These are phyloP conservation scores for Nakaseomyces glabratus DNA, from an alignment of 1,139 yeast species.

Conservation along the genomic window DNA sequence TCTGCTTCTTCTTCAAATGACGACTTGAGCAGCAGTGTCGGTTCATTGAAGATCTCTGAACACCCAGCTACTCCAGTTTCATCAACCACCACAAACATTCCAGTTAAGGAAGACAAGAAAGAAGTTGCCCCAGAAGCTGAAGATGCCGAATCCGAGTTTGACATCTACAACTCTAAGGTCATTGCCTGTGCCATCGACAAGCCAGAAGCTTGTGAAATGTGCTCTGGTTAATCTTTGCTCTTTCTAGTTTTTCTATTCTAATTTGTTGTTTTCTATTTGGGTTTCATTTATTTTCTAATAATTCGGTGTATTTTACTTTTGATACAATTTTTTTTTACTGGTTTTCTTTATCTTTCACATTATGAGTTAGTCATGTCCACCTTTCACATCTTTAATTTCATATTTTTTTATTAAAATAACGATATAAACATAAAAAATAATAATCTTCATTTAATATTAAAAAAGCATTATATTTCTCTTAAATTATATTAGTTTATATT, in stretches of 20 bases:
- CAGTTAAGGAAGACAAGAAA: slow-evolving; percentile 10
- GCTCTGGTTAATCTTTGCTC: slow-evolving; percentile 65
- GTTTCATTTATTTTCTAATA: slow-evolving; percentile 7
- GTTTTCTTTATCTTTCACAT: not conserved
- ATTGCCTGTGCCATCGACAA: slow-evolving; percentile 95
- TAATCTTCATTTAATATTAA: too few species aligned
- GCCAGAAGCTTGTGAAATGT: slow-evolving; percentile 97
- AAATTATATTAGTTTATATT: too few species aligned
- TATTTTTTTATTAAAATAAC: too few species aligned
- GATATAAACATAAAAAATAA: too few species aligned
- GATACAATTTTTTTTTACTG: slow-evolving; percentile 2
- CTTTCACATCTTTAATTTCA: not conserved
- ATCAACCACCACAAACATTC: slow-evolving; percentile 2
- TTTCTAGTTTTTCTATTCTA: slow-evolving; percentile 7
- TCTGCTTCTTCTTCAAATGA: slow-evolving; percentile 20
- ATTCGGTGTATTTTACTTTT: slow-evolving; percentile 5
- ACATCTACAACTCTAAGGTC: slow-evolving; percentile 85
- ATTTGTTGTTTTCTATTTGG: slow-evolving; percentile 11
- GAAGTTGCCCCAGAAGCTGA: slow-evolving; percentile 15
- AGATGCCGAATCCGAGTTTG: slow-evolving; percentile 35
- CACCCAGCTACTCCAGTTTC: slow-evolving; percentile 21
- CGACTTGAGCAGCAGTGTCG: slow-evolving; percentile 22
- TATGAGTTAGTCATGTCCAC: too few species aligned
- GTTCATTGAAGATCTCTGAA: slow-evolving; percentile 25
- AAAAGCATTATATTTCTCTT: too few species aligned